Evolutionary conservation across 176 grass and related monocot genomes (phyloP).

Genomic region (Microstegium vimineum): DNA sequence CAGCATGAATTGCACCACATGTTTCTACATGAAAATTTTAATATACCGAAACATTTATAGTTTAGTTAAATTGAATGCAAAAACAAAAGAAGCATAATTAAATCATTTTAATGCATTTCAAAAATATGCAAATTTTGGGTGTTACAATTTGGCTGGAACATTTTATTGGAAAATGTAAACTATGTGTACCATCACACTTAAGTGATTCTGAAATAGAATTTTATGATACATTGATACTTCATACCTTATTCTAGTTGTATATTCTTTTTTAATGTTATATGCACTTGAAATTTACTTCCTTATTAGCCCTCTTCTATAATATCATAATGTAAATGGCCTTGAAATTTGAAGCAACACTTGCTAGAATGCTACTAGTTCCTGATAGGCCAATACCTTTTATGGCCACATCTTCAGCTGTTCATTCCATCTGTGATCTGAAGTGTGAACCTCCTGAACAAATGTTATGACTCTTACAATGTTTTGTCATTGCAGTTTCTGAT

Average conservation of each 20-base stretch:
- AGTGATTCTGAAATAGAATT: conserved; percentile 1
- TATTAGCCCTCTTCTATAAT: conserved; percentile 5
- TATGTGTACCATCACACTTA: not conserved
- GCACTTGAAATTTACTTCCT: not conserved
- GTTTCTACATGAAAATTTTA: too few relatives aligned
- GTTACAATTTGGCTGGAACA: not conserved
- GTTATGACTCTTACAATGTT: not conserved
- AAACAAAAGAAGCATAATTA: too few relatives aligned
- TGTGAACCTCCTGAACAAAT: not conserved
- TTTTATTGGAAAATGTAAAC: conserved; percentile 10
- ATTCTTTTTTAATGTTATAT: not conserved
- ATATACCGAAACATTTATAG: too few relatives aligned
- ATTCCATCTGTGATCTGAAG: conserved; percentile 7
- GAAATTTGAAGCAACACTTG: not conserved
- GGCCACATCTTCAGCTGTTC: not conserved
- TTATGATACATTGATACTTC: conserved; percentile 3
- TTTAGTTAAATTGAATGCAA: too few relatives aligned
- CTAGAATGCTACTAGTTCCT: conserved; percentile 1
- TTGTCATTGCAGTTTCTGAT: conserved; percentile 55
- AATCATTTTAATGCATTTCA: too few relatives aligned
- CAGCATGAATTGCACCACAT: too few relatives aligned
- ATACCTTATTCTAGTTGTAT: not conserved
- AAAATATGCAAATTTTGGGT: too few relatives aligned
- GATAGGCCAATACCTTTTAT: conserved; percentile 2
- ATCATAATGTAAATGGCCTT: not conserved